Base-by-base conservation (phyloP, 768 basidiomycete genomes). In the Hypsizygus marmoreus region DNA sequence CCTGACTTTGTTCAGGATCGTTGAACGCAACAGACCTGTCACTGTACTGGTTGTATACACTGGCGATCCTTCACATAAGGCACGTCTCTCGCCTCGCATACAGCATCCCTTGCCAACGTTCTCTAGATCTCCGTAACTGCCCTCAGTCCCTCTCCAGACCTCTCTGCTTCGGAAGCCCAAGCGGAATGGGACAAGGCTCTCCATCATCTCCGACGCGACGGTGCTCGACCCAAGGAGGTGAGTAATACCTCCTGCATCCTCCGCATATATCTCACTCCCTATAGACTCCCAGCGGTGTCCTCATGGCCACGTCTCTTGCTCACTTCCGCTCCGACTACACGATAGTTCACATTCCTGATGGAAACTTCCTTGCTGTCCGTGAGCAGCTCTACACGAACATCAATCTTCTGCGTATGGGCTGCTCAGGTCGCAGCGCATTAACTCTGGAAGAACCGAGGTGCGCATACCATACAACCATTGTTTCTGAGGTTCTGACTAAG, bases 281-380 rank as follows among this genome's bases (percentile, higher is more conserved):
- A 2, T 47, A 86, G 78, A 89, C 82, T 8, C 72, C 76, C 11
- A 68, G 82, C 42, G 91, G 91, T 38, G 66, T 76, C 19, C 73
- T 93, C 56, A 82, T 92, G 80, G 80, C 82, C 45, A 93, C 91
- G 20, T 91, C 89, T 9, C 79, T 93, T 20, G 87, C 88, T 33
- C 85, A 88, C 70, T 93, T 93, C 61, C 87, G 87, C 44, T 91
- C 89, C 2, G 90, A 92, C 71, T 88, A 82, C 62, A 88, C 88
- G 45, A 90, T 92, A 49, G 86, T 92, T 24, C 83, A 79, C 48
- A 81, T 93, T 41, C 88, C 88, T 0, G 67, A 74, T 34, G 91
- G 86, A 26, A 73, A 84, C 62, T 88, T 84, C 64, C 72, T 78
- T 14, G 73, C 76, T 29, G 73, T 75, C 24, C 77, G 76, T 49